Evolutionary conservation across 352 stramenopile species (phyloP).

Genomic region (Globisporangium viniferum): DNA sequence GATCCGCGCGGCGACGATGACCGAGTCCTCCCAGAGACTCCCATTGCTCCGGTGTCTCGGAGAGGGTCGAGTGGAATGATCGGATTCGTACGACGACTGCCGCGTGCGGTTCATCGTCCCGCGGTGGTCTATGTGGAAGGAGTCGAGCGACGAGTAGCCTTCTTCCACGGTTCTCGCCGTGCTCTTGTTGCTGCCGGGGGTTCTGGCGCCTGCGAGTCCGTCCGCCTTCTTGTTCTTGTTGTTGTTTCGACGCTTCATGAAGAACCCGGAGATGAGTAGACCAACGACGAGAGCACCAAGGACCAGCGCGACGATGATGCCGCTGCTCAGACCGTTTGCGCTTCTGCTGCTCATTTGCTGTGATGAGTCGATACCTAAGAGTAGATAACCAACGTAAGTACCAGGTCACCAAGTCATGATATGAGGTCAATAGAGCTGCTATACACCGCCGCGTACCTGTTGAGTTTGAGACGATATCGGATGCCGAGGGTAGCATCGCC

Average conservation of each 20-base stretch:
- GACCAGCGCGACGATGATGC: slow-evolving; percentile 9
- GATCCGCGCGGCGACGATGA: slow-evolving; percentile 35
- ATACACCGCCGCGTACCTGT: background rate
- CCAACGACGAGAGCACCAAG: slow-evolving; percentile 11
- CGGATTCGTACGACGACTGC: slow-evolving; percentile 7
- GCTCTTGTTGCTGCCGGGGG: background rate
- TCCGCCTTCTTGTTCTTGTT: background rate
- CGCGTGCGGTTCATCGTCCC: slow-evolving; percentile 13
- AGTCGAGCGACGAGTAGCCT: slow-evolving; percentile 11
- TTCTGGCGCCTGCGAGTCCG: background rate
- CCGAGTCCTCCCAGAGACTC: slow-evolving; percentile 34
- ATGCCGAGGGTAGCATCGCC: background rate
- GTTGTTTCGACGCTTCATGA: slow-evolving; percentile 7
- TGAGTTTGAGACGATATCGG: slow-evolving; percentile 4
- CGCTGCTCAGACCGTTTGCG: slow-evolving; percentile 5
- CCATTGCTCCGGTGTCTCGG: background rate
- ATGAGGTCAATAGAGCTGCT: too few relatives aligned
- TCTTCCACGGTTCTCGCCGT: background rate
- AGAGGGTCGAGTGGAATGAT: background rate
- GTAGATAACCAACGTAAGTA: too few relatives aligned
- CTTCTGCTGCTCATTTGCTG: too few relatives aligned
- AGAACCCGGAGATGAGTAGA: slow-evolving; percentile 10
- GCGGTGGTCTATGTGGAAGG: background rate
- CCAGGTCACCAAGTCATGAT: too few relatives aligned
- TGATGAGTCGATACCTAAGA: background rate